These are phyloP conservation scores for Lactifluus rugatus DNA, from an alignment of 768 basidiomycete genomes.

Conservation along the genomic window DNA sequence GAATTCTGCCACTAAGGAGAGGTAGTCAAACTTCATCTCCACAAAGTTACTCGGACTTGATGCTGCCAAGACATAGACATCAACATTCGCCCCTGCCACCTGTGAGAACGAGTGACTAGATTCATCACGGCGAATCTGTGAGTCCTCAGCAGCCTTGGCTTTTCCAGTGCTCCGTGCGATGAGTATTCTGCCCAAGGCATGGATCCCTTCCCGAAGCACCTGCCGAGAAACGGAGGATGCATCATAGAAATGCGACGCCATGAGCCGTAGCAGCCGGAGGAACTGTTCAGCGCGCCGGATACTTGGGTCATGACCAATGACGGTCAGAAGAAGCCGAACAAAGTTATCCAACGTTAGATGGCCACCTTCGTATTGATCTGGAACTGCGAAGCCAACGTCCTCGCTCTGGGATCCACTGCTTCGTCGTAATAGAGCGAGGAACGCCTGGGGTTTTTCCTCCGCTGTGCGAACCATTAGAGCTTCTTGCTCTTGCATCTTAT, in stretches of 20 bases:
- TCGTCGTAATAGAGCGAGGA: conserved; percentile 45
- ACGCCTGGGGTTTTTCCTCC: conserved; percentile 65
- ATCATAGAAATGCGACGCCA: conserved; percentile 49
- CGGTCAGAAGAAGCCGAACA: conserved; percentile 63
- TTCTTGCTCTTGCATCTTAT: conserved; percentile 57
- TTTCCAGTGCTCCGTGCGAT: conserved; percentile 38
- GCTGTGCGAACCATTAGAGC: conserved; percentile 58
- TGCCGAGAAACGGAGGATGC: conserved; percentile 42
- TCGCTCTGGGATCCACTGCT: conserved; percentile 23
- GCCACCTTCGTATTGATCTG: conserved; percentile 51
- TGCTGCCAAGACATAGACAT: conserved; percentile 35
- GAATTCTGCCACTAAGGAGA: conserved; percentile 43
- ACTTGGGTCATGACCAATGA: conserved; percentile 66
- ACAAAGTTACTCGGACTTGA: conserved; percentile 43
- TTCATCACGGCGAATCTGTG: conserved; percentile 25
- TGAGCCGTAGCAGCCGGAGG: conserved; percentile 47
- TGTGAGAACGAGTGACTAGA: conserved; percentile 17
- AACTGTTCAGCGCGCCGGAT: conserved; percentile 63
- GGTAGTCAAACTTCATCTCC: conserved; percentile 56
- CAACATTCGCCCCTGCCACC: conserved; percentile 24
- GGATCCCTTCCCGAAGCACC: conserved; percentile 56
- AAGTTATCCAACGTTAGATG: conserved; percentile 54
- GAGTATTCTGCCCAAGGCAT: conserved; percentile 50
- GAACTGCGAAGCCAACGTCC: conserved; percentile 30
- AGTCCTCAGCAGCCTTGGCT: conserved; percentile 33